A percentile compares a stretch with the other conserved stretches of the same genome.
Evolutionary conservation across 352 stramenopile genomes (phyloP).

Genomic region (Phytophthora constricta): DNA sequence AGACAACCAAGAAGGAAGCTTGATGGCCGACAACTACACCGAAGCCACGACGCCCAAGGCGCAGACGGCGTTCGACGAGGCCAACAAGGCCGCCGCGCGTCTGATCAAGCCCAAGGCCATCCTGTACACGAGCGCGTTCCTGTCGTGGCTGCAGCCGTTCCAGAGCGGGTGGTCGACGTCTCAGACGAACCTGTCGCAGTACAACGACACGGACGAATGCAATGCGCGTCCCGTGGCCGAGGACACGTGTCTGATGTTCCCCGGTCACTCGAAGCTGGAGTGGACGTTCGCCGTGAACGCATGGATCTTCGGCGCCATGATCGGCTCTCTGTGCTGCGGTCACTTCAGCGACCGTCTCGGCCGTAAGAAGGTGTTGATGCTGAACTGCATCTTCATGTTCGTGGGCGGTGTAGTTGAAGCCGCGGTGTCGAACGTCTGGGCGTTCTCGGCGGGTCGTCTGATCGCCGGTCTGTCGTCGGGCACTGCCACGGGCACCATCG

Average conservation of each 20-base stretch:
- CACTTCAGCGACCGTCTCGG: constrained; percentile 37
- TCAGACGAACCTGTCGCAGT: constrained; percentile 1
- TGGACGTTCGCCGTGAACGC: constrained; percentile 23
- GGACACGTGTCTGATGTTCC: constrained; percentile 14
- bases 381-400: constrained; percentile 40
- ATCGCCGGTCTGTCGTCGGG: constrained; percentile 39
- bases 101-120: constrained; percentile 3
- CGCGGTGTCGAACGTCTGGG: constrained; percentile 16
- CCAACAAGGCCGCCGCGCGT: constrained; percentile 21
- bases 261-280: constrained; percentile 1
- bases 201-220: constrained; percentile 5
- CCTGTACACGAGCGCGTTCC: constrained; percentile 1
- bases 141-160: constrained; percentile 3
- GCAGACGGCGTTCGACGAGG: constrained; percentile 13
- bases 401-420: constrained; percentile 32
- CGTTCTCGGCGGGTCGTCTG: constrained; percentile 38
- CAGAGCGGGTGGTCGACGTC: constrained; percentile 3
- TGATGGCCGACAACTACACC: constrained; percentile 23
- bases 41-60: constrained; percentile 14
- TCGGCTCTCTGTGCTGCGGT: constrained; percentile 40
- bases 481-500: constrained; percentile 24
- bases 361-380: constrained; percentile 26
- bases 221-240: constrained; percentile 21
- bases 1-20: constrained; percentile 4
- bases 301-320: constrained; percentile 24